phyloP scores from a whole-genome alignment of 768 basidiomycete genomes.

The Nevesoporus exiguus region DNA sequence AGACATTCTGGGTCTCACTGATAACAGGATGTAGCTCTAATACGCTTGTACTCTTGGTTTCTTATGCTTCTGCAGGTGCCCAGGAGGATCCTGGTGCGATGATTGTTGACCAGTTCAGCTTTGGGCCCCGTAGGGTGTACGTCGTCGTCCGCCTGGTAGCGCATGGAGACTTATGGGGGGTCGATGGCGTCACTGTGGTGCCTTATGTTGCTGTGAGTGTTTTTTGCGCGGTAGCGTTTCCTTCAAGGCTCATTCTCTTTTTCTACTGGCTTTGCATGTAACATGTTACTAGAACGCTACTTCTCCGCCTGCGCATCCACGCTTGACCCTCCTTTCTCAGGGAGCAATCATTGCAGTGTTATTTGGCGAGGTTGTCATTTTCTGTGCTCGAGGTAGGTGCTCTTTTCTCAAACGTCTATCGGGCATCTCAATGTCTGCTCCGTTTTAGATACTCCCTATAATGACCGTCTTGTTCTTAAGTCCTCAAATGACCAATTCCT shows the following conservation, averaged over 20 bases:
- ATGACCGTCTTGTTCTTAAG: conserved; percentile 71
- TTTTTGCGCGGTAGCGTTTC: background rate
- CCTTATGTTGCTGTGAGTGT: conserved; percentile 73
- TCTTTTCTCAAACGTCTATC: background rate
- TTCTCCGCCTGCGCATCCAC: conserved; percentile 70
- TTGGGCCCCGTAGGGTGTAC: conserved; percentile 59
- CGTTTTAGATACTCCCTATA: conserved; percentile 59
- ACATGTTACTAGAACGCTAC: conserved; percentile 48
- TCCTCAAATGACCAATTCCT: conserved; percentile 65
- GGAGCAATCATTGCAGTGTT: conserved; percentile 60
- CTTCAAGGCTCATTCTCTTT: background rate
- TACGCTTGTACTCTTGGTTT: conserved; percentile 59
- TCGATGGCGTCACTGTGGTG: conserved; percentile 47
- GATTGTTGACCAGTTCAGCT: conserved; percentile 37
- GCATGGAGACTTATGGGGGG: conserved; percentile 26
- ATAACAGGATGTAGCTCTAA: conserved; percentile 36
- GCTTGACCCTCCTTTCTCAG: conserved; percentile 57
- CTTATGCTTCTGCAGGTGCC: conserved; percentile 50
- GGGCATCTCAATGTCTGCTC: background rate
- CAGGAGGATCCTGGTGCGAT: conserved; percentile 41
- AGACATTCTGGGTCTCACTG: background rate
- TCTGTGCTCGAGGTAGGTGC: conserved; percentile 59
- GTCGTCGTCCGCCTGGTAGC: conserved; percentile 49
- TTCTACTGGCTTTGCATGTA: background rate
- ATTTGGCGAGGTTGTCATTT: conserved; percentile 73